Evolutionary conservation across 192 early-diverging fungal genomes (phyloP).

Genomic region (Ambispora gerdemannii): DNA sequence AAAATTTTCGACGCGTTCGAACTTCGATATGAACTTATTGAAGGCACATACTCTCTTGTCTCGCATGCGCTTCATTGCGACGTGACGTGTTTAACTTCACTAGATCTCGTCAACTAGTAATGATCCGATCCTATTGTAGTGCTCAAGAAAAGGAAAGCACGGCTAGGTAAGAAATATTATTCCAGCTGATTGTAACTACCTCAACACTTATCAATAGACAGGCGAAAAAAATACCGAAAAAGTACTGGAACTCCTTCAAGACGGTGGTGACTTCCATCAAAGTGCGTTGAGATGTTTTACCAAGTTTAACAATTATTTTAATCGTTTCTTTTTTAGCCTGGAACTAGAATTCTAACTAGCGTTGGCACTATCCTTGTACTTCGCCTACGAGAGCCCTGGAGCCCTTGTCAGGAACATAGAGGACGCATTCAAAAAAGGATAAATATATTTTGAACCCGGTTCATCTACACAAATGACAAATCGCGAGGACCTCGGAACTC

Average conservation of each 20-base stretch:
- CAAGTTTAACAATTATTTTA: conserved; percentile 20
- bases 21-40: too few relatives aligned
- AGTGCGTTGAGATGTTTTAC: conserved; percentile 6
- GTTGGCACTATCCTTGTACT: conserved; percentile 21
- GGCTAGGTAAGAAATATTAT: conserved; percentile 19
- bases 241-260: conserved; percentile 24
- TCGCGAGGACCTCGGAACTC: conserved; percentile 2
- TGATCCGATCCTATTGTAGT: conserved; percentile 21
- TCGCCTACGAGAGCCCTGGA: conserved; percentile 9
- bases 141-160: conserved; percentile 26
- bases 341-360: conserved; percentile 14
- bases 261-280: conserved; percentile 23
- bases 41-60: too few relatives aligned
- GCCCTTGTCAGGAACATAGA: not conserved
- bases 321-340: conserved; percentile 12
- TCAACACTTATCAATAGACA: conserved; percentile 21
- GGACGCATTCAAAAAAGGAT: conserved; percentile 13
- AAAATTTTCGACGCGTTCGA: too few relatives aligned
- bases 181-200: conserved; percentile 13
- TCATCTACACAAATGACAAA: not conserved
- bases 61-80: too few relatives aligned
- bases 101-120: conserved; percentile 19
- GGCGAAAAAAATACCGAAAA: conserved; percentile 15
- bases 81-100: conserved; percentile 21
- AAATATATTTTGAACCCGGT: not conserved